Percentiles rank a stretch among this genome's conserved stretches.
Evolutionary conservation across 2,329 filamentous ascomycete species (phyloP).

Genomic region (Ilyonectria mors-panacis): DNA sequence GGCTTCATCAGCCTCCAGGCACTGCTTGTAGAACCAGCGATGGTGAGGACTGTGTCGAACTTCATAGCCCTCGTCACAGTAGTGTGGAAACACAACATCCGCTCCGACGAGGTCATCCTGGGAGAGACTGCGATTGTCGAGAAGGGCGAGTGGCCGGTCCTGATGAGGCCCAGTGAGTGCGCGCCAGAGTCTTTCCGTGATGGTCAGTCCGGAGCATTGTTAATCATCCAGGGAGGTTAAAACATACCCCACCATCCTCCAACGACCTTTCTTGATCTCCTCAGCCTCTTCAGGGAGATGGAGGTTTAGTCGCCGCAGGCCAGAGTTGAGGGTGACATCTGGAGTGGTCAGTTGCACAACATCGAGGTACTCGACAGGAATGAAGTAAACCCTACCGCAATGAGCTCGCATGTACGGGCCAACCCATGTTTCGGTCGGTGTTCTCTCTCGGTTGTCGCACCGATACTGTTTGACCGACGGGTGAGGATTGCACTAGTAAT

Average conservation of each 20-base stretch:
- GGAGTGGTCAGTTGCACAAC: not conserved
- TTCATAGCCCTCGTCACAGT: not conserved
- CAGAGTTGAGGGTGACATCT: not conserved
- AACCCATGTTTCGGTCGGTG: not conserved
- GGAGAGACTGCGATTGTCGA: not conserved
- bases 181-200: not conserved
- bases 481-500: not conserved
- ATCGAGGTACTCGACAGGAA: not conserved
- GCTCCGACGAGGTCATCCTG: not conserved
- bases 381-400: not conserved
- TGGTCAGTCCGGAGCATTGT: not conserved
- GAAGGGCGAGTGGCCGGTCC: not conserved
- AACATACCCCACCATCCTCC: not conserved
- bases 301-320: not conserved
- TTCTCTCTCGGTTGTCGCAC: not conserved
- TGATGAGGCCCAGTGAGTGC: not conserved
- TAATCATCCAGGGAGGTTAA: not conserved
- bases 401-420: not conserved
- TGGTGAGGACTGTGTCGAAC: not conserved
- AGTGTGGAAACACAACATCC: not conserved
- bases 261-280: not conserved
- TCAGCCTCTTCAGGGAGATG: not conserved
- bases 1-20: not conserved
- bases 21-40: not conserved
- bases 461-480: too few species aligned